phyloP scores from a whole-genome alignment of 148 eudicot genomes.

The Gaultheria prostrata region DNA sequence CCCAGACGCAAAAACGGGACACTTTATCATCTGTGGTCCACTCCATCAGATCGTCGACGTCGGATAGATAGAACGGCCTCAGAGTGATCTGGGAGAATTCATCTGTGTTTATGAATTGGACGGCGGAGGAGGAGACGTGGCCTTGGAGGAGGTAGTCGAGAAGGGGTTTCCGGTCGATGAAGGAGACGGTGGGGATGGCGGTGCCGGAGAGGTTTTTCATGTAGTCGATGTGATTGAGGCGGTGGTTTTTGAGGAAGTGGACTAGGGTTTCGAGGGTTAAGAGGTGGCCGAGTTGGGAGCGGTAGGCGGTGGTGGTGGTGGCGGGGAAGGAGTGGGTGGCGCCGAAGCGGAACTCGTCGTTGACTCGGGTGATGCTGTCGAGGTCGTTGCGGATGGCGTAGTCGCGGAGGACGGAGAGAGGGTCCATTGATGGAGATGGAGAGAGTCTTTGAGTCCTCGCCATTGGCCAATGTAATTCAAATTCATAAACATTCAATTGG shows the following conservation, averaged over 20 bases:
- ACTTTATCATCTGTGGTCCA: constrained; percentile 42
- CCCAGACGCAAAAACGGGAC: constrained; percentile 25
- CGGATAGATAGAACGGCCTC: constrained; percentile 25
- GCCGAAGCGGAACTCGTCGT: constrained; percentile 63
- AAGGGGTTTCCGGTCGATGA: constrained; percentile 73
- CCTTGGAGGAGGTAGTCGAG: constrained; percentile 73
- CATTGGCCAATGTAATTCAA: too few species aligned
- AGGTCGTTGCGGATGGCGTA: constrained; percentile 63
- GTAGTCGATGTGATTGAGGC: constrained; percentile 66
- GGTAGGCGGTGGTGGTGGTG: constrained; percentile 60
- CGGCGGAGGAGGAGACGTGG: constrained; percentile 53
- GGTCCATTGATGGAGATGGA: constrained; percentile 51
- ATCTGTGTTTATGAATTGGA: constrained; percentile 29
- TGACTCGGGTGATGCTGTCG: constrained; percentile 48
- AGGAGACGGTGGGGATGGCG: constrained; percentile 54
- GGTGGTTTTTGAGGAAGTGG: constrained; percentile 62
- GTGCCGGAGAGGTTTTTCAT: constrained; percentile 43
- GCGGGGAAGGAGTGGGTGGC: constrained; percentile 59
- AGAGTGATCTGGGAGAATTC: constrained; percentile 27
- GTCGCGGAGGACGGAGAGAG: constrained; percentile 69
- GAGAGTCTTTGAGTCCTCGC: neutral
- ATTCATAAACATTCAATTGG: too few species aligned
- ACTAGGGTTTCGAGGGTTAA: constrained; percentile 90
- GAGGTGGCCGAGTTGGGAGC: constrained; percentile 63
- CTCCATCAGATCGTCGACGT: constrained; percentile 36